Evolutionary conservation across 805 yeast species (phyloP), one percentile per base, ranked within the genome.

Genomic region (Candida bentonensis): DNA sequence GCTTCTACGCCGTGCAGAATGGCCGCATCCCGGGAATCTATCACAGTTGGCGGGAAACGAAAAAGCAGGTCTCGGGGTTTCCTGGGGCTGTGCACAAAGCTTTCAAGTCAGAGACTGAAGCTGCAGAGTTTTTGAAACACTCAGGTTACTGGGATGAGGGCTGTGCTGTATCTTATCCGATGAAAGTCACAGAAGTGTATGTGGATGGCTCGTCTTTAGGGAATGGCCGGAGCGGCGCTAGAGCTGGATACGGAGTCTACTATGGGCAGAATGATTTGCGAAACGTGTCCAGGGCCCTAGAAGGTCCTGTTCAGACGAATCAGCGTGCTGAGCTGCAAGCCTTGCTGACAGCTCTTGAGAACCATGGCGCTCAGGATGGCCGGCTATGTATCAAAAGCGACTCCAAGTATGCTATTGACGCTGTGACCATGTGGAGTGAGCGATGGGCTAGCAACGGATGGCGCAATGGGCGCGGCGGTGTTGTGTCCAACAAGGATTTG

Each of bases 321-420:
- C 87, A 83, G 51, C 63, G 84, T 34, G 92, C 94, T 1, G 96
- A 88, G 60, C 69, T 87, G 9, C 58, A 64, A 13, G 96, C 94
- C 0, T 68, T 82, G 17, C 56, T 62, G 3, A 66, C 66, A 26
- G 94, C 92, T 0, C 55, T 82, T 46, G 56, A 57, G 3, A 51
- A 54, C 4, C 67, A 15, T 41, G 49, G 1, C 23, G 47, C 1
- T 72, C 67, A 21, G 57, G 69, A 45, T 51, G 21, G 53, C 53
- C 26, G 40, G 45, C n/a, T 40, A 41, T 0, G 52, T 3, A 76
- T 87, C 15, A 59, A 64, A 27, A 71, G 92, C 0, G 96, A 88
- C 59, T 85, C 95, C 0, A 67, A 69, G 53, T 84, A 84, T 52
- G 66, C 82, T 0, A 69, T 69, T 27, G 71, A 78, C 2, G 61